A percentile compares a stretch with the other conserved stretches of the same genome.
These are phyloP conservation scores for Solanum corneliomulleri DNA, from an alignment of 257 asterid genomes.

Conservation along the genomic window DNA sequence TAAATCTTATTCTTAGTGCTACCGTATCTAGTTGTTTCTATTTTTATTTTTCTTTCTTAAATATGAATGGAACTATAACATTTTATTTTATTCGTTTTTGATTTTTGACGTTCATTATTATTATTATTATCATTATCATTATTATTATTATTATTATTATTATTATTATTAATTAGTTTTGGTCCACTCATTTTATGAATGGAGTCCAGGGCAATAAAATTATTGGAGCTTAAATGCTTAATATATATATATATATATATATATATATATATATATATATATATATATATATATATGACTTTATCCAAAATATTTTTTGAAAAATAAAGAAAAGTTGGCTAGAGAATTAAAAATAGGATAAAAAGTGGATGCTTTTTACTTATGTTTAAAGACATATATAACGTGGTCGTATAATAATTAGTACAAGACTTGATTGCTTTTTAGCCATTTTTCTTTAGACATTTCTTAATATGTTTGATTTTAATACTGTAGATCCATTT, in stretches of 20 bases:
- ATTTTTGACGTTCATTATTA: not conserved
- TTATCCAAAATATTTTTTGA: not conserved
- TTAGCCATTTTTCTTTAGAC: not conserved
- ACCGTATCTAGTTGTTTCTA: not conserved
- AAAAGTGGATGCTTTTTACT: conserved; percentile 2
- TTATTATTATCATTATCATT: too few relatives aligned
- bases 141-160: too few relatives aligned
- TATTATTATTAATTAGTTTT: not conserved
- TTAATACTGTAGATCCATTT: not conserved
- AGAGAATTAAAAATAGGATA: not conserved
- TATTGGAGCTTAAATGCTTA: not conserved
- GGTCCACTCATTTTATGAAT: not conserved
- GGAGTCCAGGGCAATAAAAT: not conserved
- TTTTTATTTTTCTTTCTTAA: not conserved
- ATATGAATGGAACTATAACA: not conserved
- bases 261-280: too few relatives aligned
- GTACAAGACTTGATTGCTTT: not conserved
- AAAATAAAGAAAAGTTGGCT: not conserved
- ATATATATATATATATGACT: not conserved
- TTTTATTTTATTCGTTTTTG: not conserved
- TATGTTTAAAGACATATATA: conserved; percentile 11
- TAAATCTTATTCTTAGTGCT: not conserved
- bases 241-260: too few relatives aligned
- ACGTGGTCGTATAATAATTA: conserved; percentile 38
- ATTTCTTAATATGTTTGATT: not conserved